phyloP scores from a whole-genome alignment of 2,329 filamentous ascomycete species.

The Orbilia brochopaga region DNA sequence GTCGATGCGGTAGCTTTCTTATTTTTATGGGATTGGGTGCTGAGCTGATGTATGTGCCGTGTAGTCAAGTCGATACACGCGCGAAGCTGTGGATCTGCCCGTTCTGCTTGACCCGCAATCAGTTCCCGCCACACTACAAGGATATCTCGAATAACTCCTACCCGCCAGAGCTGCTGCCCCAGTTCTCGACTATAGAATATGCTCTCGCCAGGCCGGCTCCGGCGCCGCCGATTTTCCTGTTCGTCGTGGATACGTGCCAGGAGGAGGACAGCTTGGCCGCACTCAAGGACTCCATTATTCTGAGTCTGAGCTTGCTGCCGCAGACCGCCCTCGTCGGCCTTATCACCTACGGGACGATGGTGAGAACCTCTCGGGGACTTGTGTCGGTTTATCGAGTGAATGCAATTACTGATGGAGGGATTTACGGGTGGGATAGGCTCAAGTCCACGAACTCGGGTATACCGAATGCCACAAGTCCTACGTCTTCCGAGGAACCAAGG shows the following conservation, averaged over 20 bases:
- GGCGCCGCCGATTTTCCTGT: slow-evolving; percentile 83
- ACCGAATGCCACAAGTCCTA: slow-evolving; percentile 98
- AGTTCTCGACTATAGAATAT: slow-evolving; percentile 90
- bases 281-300: slow-evolving; percentile 83
- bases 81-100: slow-evolving; percentile 87
- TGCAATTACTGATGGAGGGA: slow-evolving; percentile 13
- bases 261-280: slow-evolving; percentile 84
- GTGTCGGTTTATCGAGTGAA: background rate
- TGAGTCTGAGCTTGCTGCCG: slow-evolving; percentile 81
- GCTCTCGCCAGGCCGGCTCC: slow-evolving; percentile 79
- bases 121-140: slow-evolving; percentile 84
- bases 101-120: slow-evolving; percentile 83
- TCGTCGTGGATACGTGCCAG: slow-evolving; percentile 86
- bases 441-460: slow-evolving; percentile 98
- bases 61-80: slow-evolving; percentile 80
- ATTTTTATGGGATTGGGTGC: background rate
- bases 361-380: slow-evolving; percentile 58
- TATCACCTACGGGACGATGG: slow-evolving; percentile 92
- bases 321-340: slow-evolving; percentile 81
- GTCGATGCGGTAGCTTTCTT: background rate
- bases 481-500: slow-evolving; percentile 96
- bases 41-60: slow-evolving; percentile 9
- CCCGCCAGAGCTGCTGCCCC: slow-evolving; percentile 79
- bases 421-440: slow-evolving; percentile 66
- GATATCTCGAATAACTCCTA: slow-evolving; percentile 84